Evolutionary conservation across 192 early-diverging fungal species (phyloP).

Genomic region (Mortierella hygrophila): DNA sequence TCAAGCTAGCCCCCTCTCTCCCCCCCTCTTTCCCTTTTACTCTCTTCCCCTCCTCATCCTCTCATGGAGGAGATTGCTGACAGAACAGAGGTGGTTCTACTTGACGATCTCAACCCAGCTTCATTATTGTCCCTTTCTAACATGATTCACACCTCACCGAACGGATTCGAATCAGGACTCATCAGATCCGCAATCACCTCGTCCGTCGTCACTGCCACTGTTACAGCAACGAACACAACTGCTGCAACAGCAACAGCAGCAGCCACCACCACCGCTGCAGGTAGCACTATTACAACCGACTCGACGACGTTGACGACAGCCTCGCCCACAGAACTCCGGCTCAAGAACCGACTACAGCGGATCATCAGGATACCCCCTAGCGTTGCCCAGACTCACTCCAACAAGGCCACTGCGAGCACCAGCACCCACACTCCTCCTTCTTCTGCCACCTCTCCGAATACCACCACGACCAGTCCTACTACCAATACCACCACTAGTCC

Average conservation of each 20-base stretch:
- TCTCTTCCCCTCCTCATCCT: neutral
- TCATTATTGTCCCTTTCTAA: neutral
- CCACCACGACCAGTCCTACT: neutral
- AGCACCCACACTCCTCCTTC: neutral
- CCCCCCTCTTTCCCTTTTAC: neutral
- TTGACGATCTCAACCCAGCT: constrained; percentile 38
- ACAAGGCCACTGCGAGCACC: neutral
- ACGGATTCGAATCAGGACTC: constrained; percentile 27
- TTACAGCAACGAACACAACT: neutral
- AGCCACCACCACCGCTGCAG: neutral
- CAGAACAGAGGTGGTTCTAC: constrained; percentile 34
- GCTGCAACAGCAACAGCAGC: neutral
- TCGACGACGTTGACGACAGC: neutral
- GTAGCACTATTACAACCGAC: neutral
- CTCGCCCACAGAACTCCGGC: constrained; percentile 12
- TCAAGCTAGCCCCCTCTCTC: neutral
- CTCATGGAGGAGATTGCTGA: constrained; percentile 32
- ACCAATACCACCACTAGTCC: neutral
- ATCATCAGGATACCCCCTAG: constrained; percentile 24
- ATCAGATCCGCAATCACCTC: constrained; percentile 2
- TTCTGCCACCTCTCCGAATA: neutral
- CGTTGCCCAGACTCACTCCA: constrained; percentile 34
- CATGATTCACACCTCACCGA: constrained; percentile 7
- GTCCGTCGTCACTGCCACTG: neutral
- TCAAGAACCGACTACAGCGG: constrained; percentile 32